phyloP scores from a whole-genome alignment of 2,329 filamentous ascomycete genomes.

The Parastagonospora avenae region DNA sequence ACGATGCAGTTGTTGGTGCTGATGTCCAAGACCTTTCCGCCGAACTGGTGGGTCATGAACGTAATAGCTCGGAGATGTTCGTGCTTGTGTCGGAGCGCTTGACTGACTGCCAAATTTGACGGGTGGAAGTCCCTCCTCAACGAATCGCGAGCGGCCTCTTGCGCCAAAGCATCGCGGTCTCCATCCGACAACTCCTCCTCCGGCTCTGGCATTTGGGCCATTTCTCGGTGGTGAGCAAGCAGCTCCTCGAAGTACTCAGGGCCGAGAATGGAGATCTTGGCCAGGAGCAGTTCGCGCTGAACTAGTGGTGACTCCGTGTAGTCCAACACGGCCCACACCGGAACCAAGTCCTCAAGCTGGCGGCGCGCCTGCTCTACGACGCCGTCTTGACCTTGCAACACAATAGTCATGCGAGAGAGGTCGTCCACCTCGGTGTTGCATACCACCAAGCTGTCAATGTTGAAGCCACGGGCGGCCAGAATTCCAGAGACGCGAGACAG shows the following conservation, averaged over 20 bases:
- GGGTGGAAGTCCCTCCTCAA: constrained; percentile 78
- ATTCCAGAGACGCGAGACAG: constrained; percentile 96
- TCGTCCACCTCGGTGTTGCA: constrained; percentile 98
- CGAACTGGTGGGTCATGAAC: constrained; percentile 95
- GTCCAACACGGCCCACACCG: constrained; percentile 97
- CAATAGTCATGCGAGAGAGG: constrained; percentile 97
- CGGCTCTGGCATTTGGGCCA: constrained; percentile 60
- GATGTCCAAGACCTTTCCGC: constrained; percentile 96
- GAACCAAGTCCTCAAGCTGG: constrained; percentile 94
- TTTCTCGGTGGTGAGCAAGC: constrained; percentile 92
- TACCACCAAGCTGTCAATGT: constrained; percentile 97
- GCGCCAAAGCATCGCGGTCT: constrained; percentile 37
- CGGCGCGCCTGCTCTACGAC: constrained; percentile 96
- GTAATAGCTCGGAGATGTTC: constrained; percentile 97
- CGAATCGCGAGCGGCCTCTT: constrained; percentile 48
- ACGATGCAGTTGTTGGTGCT: constrained; percentile 99
- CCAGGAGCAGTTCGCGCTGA: constrained; percentile 91
- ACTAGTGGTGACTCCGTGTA: constrained; percentile 93
- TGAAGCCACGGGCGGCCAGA: constrained; percentile 93
- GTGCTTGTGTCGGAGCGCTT: constrained; percentile 95
- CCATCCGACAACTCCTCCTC: constrained; percentile 37
- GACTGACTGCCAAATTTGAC: constrained; percentile 79
- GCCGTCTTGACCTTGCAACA: constrained; percentile 92
- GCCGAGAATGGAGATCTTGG: constrained; percentile 95
- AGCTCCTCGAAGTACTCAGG: constrained; percentile 99